Evolutionary conservation across 495 filamentous ascomycete genomes (phyloP).

Genomic region (Hyaloscypha variabilis): DNA sequence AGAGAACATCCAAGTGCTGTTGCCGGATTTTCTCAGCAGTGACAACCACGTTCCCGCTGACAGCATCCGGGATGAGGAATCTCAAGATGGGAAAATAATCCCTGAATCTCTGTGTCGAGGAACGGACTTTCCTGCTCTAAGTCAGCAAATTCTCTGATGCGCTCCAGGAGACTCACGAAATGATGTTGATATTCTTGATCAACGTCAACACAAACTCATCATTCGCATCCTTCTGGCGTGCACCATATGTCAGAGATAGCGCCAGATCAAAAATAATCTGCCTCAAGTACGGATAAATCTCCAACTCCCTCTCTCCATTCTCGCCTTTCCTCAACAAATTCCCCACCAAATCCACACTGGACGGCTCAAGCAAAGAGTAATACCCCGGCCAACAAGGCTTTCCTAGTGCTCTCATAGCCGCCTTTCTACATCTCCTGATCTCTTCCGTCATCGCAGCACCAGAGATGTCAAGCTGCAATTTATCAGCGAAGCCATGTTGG

Average conservation of each 20-base stretch:
- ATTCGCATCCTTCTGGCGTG: background rate
- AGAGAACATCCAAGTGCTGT: slow-evolving; percentile 9
- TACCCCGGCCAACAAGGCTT: slow-evolving; percentile 11
- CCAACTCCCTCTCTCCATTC: background rate
- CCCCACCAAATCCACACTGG: background rate
- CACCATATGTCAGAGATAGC: slow-evolving; percentile 15
- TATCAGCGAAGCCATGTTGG: slow-evolving; percentile 14
- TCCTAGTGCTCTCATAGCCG: slow-evolving; percentile 10
- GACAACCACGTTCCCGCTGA: background rate
- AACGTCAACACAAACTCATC: slow-evolving; percentile 7
- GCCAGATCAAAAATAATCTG: slow-evolving; percentile 13
- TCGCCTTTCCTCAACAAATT: background rate
- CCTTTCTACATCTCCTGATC: slow-evolving; percentile 9
- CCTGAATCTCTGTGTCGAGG: slow-evolving; percentile 10
- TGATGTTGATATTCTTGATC: slow-evolving; percentile 4
- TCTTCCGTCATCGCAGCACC: slow-evolving; percentile 9
- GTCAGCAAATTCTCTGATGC: no score
- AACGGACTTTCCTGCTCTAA: background rate
- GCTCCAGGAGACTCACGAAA: slow-evolving; percentile 1
- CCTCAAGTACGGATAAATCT: slow-evolving; percentile 10
- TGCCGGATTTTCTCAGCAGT: slow-evolving; percentile 15
- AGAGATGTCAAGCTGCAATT: slow-evolving; percentile 6
- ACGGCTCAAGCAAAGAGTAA: slow-evolving; percentile 13
- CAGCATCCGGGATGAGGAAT: slow-evolving; percentile 5
- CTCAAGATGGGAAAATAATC: slow-evolving; percentile 13